These are phyloP conservation scores for Metarhizium brunneum DNA, from an alignment of 2,329 filamentous ascomycete species.

Conservation along the genomic window DNA sequence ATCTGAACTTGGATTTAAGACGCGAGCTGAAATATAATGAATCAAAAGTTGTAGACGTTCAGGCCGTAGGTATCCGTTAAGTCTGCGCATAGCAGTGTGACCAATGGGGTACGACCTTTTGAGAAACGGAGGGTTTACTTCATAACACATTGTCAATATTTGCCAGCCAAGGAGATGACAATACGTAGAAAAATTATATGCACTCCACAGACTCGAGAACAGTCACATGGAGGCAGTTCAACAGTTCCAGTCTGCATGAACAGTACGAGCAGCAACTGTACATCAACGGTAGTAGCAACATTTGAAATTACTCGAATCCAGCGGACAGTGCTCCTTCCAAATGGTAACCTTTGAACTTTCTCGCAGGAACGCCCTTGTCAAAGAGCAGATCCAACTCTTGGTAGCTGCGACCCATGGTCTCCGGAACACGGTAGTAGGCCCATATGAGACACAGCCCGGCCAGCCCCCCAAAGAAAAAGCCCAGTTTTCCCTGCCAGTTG, in stretches of 20 bases:
- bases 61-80: too few relatives aligned
- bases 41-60: too few relatives aligned
- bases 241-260: not conserved
- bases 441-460: constrained; percentile 22
- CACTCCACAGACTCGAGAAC: too few relatives aligned
- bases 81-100: too few relatives aligned
- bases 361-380: constrained; percentile 14
- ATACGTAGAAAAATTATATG: too few relatives aligned
- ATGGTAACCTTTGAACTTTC: constrained; percentile 20
- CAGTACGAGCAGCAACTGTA: not conserved
- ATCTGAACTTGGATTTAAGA: too few relatives aligned
- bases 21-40: too few relatives aligned
- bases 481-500: constrained; percentile 30
- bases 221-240: too few relatives aligned
- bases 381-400: constrained; percentile 37
- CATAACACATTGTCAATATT: too few relatives aligned
- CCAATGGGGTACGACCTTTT: too few relatives aligned
- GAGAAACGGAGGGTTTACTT: too few relatives aligned
- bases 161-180: too few relatives aligned
- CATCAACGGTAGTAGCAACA: not conserved
- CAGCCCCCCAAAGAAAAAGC: constrained; percentile 28
- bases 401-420: constrained; percentile 39
- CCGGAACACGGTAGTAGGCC: constrained; percentile 37
- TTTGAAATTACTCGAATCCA: not conserved
- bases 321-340: constrained; percentile 2